A percentile compares a stretch with the other conserved stretches of the same genome.
These are phyloP conservation scores for Kalanchoe fedtschenkoi DNA, from an alignment of 164 flowering plant genomes.

Conservation along the genomic window DNA sequence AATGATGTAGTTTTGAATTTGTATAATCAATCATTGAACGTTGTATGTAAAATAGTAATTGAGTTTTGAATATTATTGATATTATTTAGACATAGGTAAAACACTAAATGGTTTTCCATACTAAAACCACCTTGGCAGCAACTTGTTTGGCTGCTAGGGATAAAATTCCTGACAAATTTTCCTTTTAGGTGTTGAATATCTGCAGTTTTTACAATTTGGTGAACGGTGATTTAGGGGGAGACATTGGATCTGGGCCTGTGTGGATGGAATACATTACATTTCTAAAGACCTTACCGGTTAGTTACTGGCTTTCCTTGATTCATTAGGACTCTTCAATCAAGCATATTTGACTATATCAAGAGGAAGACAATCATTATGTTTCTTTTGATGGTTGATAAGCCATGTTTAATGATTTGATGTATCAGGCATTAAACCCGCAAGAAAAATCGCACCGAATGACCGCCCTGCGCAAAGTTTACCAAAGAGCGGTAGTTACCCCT, in stretches of 20 bases:
- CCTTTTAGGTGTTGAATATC: not conserved
- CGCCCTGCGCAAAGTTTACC: constrained; percentile 74
- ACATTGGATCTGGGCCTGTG: constrained; percentile 87
- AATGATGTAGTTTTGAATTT: no score
- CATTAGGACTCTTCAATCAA: not conserved
- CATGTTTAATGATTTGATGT: constrained; percentile 8
- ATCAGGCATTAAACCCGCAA: constrained; percentile 55
- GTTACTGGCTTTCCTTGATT: constrained; percentile 12
- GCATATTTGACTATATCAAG: not conserved
- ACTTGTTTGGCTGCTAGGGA: no score
- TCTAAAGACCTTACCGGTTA: constrained; percentile 72
- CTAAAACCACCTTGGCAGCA: no score
- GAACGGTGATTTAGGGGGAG: constrained; percentile 51
- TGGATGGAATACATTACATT: constrained; percentile 94
- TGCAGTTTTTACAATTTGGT: not conserved
- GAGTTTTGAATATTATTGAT: no score
- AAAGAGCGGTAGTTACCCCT: constrained; percentile 85
- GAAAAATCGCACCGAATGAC: constrained; percentile 89
- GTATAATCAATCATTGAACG: no score
- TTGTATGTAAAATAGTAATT: no score
- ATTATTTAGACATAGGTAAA: no score
- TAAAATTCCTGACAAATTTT: no score
- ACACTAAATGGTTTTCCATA: no score
- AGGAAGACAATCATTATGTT: not conserved
- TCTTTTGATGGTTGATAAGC: not conserved